Evolutionary conservation across 306 rosid species (phyloP), one percentile per base, ranked within the genome.

Genomic region (Purshia tridentata): DNA sequence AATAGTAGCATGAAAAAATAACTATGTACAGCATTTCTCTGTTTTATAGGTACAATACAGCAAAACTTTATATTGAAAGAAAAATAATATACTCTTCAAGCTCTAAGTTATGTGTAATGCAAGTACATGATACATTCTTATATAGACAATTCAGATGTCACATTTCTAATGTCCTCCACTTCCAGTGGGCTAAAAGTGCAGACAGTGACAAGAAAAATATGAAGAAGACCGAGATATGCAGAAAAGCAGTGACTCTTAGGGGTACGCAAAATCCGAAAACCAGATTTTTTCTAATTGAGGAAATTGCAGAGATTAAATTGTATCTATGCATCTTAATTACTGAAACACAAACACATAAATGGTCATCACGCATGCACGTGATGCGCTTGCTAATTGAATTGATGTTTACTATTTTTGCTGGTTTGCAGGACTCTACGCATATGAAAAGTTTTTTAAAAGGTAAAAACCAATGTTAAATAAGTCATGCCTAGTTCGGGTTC

Each of bases 111-210:
- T 55, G 13, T 45, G 72, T 16, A 78, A 55, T 65, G 46, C 50
- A 20, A 14, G 4, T 65, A 15, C 16, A 63, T 40, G 15, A 65
- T 3, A 49, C 65, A 42, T 47, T 69, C 62, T 78, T 78, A 72
- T n/a, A 78, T 78, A 66, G 69, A 56, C 60, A 74, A 18, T 37
- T 23, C 74, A 72, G 63, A 70, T 29, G 35, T 29, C 29, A 45
- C 23, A 23, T 18, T 54, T 62, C 13, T 13, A 37, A 41, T 61
- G 61, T 29, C 18, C 53, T 52, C 70, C 57, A 70, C 39, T 44
- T 63, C 61, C 61, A 3, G 65, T 54, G 47, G 75, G 76, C 67
- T 4, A 15, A 70, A 54, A 37, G 39, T 54, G 51, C 67, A 62
- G 67, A 57, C 3, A 54, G 29, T 4, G 72, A 50, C 70, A 20